phyloP scores from a whole-genome alignment of 805 yeast species.

The Kockiozyma suomiensis region DNA sequence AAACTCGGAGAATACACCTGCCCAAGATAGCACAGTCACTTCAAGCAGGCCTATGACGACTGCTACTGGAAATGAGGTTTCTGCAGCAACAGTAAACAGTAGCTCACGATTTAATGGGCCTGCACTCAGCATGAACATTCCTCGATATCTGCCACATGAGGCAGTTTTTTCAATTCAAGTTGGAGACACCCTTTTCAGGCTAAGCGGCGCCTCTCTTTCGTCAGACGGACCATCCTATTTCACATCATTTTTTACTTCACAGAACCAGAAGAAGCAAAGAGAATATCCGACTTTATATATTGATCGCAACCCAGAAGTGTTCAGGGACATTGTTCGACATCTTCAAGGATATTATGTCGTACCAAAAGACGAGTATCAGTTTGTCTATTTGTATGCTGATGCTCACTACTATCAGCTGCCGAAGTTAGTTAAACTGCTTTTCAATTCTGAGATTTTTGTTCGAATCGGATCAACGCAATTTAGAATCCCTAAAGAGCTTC shows the following conservation, averaged over 20 bases:
- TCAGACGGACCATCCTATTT: conserved; percentile 85
- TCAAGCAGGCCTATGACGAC: conserved; percentile 6
- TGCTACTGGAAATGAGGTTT: conserved; percentile 4
- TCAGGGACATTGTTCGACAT: conserved; percentile 67
- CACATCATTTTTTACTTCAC: conserved; percentile 61
- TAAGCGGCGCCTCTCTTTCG: conserved; percentile 63
- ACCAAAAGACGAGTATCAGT: conserved; percentile 62
- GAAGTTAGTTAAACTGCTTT: conserved; percentile 53
- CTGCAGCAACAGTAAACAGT: conserved; percentile 1
- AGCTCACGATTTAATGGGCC: conserved; percentile 12
- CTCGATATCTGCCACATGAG: conserved; percentile 32
- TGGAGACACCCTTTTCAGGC: conserved; percentile 32
- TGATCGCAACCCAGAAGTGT: conserved; percentile 73
- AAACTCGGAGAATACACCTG: not conserved
- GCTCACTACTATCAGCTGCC: conserved; percentile 70
- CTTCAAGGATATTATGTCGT: conserved; percentile 72
- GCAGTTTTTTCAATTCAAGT: conserved; percentile 35
- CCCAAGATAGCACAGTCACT: not conserved
- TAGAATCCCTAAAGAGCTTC: conserved; percentile 57
- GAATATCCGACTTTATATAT: conserved; percentile 52
- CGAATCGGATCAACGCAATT: conserved; percentile 64
- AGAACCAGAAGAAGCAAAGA: conserved; percentile 36
- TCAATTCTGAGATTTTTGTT: conserved; percentile 58
- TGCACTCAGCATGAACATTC: conserved; percentile 23
- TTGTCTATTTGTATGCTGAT: conserved; percentile 65